Percentiles rank a stretch among this genome's conserved stretches.
phyloP scores from a whole-genome alignment of 164 flowering plant genomes.

The Santalum album region DNA sequence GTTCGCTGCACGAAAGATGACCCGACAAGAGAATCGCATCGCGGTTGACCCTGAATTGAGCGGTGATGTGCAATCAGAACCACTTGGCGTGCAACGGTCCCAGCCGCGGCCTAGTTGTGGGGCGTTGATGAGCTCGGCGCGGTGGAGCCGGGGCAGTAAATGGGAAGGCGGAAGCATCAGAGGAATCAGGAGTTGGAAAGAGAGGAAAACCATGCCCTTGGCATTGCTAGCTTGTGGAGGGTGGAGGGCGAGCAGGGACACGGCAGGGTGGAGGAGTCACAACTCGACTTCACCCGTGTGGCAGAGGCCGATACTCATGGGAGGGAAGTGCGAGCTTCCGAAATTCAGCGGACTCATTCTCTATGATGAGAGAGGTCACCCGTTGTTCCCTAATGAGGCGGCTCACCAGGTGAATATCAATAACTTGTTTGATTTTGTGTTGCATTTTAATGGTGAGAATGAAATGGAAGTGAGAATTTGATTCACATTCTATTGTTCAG shows the following conservation, averaged over 20 bases:
- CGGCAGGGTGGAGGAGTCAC: conserved; percentile 33
- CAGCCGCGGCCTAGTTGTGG: conserved; percentile 18
- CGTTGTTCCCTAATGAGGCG: conserved; percentile 17
- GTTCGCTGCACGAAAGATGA: conserved; percentile 12
- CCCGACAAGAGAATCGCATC: neutral
- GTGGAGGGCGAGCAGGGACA: neutral
- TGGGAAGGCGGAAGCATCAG: conserved; percentile 22
- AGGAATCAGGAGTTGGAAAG: conserved; percentile 11
- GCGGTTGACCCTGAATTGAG: neutral
- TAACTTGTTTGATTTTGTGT: too few species aligned
- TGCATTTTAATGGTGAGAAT: too few species aligned
- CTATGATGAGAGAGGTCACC: conserved; percentile 51
- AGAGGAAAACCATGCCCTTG: conserved; percentile 6
- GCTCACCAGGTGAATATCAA: conserved; percentile 11
- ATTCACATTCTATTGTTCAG: too few species aligned
- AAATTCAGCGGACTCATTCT: conserved; percentile 77
- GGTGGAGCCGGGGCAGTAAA: conserved; percentile 49
- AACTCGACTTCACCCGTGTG: conserved; percentile 58
- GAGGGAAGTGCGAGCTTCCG: conserved; percentile 78
- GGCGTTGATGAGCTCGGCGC: conserved; percentile 27
- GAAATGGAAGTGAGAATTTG: too few species aligned
- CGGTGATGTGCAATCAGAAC: neutral
- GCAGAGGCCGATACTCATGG: conserved; percentile 87
- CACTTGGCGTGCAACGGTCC: conserved; percentile 8
- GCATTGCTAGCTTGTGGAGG: conserved; percentile 22